Conservation (phyloP, 176 grass and related monocot species). For the Musa troglodytarum region DNA sequence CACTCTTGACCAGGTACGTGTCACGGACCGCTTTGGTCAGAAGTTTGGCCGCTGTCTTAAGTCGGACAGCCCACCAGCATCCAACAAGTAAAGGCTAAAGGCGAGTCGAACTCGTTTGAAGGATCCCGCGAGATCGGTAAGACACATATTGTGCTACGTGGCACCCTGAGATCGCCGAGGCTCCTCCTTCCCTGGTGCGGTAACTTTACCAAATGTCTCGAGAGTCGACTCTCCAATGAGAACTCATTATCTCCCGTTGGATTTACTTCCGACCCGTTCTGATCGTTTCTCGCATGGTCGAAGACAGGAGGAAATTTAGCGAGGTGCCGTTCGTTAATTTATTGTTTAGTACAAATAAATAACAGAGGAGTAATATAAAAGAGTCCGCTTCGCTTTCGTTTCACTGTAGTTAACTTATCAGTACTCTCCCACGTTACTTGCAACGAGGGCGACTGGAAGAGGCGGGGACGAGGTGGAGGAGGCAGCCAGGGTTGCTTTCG, state of each 20-base stretch:
- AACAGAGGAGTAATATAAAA: neutral
- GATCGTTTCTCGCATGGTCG: neutral
- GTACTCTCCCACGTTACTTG: neutral
- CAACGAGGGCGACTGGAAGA: neutral
- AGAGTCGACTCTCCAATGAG: no score
- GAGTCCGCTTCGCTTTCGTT: neutral
- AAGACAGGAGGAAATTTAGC: neutral
- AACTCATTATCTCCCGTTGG: neutral
- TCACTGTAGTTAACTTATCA: constrained; percentile 10
- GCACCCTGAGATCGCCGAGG: neutral
- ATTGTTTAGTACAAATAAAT: neutral
- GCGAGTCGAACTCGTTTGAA: neutral
- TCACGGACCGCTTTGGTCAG: no score
- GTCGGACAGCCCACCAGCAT: no score
- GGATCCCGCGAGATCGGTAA: neutral
- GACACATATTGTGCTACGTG: neutral
- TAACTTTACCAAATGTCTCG: neutral
- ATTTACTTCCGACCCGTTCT: neutral
- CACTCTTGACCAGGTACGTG: no score
- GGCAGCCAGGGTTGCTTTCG: neutral
- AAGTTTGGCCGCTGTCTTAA: no score
- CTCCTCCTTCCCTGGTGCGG: neutral
- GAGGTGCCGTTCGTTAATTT: no score
- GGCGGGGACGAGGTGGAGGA: neutral
- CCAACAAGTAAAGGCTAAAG: no score